phyloP scores from a whole-genome alignment of 1,284 basidiomycete genomes.

The Trametes versicolor region DNA sequence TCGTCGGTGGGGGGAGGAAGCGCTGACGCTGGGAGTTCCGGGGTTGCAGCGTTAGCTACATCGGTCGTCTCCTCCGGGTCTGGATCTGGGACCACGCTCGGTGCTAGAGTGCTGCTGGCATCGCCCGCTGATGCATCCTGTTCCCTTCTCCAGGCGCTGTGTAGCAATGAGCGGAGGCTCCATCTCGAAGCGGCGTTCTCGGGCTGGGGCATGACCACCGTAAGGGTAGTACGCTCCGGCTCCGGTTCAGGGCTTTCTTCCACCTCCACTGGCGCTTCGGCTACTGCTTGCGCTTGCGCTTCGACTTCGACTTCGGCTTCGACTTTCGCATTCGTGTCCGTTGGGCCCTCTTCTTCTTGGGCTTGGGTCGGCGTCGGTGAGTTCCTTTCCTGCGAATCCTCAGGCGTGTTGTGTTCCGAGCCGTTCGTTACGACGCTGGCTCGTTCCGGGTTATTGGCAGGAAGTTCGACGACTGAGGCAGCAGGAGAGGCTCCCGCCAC shows the following conservation, averaged over 20 bases:
- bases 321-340: too few species aligned
- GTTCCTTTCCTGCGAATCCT: too few species aligned
- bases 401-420: too few species aligned
- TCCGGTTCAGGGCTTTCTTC: neutral
- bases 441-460: too few species aligned
- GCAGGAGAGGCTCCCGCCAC: too few species aligned
- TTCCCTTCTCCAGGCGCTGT: neutral
- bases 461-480: too few species aligned
- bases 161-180: constrained; percentile 9
- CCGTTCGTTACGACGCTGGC: too few species aligned
- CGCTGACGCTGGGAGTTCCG: neutral
- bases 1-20: neutral
- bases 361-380: too few species aligned
- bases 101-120: constrained; percentile 7
- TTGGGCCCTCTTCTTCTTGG: too few species aligned
- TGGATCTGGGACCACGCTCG: neutral
- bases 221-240: neutral
- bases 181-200: constrained; percentile 1
- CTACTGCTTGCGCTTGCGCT: too few species aligned
- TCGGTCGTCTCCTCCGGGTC: neutral
- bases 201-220: neutral
- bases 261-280: neutral
- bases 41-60: too few species aligned
- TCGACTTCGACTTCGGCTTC: too few species aligned
- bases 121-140: constrained; percentile 2